Base-by-base conservation (phyloP, 805 yeast genomes). In the Starmerella gropengiesseri region DNA sequence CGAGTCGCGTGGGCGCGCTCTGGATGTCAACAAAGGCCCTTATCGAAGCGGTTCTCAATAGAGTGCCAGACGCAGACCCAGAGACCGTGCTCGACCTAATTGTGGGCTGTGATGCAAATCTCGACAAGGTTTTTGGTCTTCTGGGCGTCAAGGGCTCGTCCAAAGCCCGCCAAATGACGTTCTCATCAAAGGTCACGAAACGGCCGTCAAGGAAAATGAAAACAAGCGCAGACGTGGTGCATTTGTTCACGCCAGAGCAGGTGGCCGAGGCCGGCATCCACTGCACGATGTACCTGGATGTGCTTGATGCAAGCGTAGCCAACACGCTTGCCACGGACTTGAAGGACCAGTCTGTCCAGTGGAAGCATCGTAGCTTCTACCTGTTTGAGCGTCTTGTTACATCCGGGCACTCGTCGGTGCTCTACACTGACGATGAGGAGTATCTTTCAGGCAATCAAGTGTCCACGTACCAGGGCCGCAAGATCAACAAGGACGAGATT, bases 371-470 rank as follows among this genome's bases (percentile, higher is more conserved):
- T 19, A 63, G 67, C 49, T 82, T 82, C 55, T 68, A 72, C 44
- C 61, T 82, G 8, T 81, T 79, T 50, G 85, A 79, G 1, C 72
- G 77, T 14, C 58, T 65, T 39, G 80, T 83, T 39, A 55, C 54
- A 6, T 74, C 87, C 2, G 71, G 73, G n/a, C 85, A 78, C 55
- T 56, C 61, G 5, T 61, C 73, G 2, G 64, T 67, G 4, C 33
- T 64, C 8, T 73, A 66, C 51, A 51, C 63, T 1, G 51, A 54
- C 25, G 41, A 60, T 48, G 21, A 55, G 21, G 36, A 43, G 18
- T 37, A 43, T 6, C 40, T 49, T 4, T n/a, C 16, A 8, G 49
- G 46, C 21, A 45, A 48, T 38, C n/a, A 43, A 27, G 44, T 44
- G 42, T 47, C 49, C 3, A 39, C 61, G 26, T 51, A 63, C 55